These are phyloP conservation scores for Trichoderma asperellum DNA, from an alignment of 2,329 filamentous ascomycete genomes.

Conservation along the genomic window DNA sequence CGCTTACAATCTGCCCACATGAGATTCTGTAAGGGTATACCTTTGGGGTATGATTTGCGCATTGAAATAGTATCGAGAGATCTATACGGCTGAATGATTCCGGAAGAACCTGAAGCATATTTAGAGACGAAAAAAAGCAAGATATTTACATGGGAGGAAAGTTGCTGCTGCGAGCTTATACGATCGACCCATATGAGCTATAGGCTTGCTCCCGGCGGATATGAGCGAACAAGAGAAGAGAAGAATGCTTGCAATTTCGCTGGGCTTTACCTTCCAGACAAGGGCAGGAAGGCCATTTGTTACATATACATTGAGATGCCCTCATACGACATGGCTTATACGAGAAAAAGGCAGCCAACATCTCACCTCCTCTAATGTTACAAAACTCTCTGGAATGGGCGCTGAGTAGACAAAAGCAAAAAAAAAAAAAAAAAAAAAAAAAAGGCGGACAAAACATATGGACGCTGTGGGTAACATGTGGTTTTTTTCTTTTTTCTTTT, in stretches of 20 bases:
- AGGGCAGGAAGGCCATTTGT: background rate
- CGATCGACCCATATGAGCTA: background rate
- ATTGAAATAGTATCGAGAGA: background rate
- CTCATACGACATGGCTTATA: background rate
- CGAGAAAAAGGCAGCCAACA: background rate
- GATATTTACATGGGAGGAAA: background rate
- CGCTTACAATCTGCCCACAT: background rate
- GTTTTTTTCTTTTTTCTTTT: too few relatives aligned
- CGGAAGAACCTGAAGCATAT: background rate
- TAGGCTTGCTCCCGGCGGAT: background rate
- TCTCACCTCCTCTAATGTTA: background rate
- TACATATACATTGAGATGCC: background rate
- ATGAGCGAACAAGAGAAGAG: background rate
- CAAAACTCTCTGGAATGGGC: background rate
- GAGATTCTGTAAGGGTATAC: background rate
- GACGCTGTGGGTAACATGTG: too few relatives aligned
- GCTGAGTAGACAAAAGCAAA: background rate
- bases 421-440: background rate
- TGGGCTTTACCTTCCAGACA: background rate
- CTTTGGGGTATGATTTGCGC: background rate
- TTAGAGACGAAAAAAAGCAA: background rate
- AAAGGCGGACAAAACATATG: background rate
- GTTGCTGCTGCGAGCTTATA: background rate
- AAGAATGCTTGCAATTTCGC: background rate
- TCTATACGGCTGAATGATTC: background rate